Base-by-base conservation (phyloP, 495 filamentous ascomycete genomes). In the Neurospora sp. region DNA sequence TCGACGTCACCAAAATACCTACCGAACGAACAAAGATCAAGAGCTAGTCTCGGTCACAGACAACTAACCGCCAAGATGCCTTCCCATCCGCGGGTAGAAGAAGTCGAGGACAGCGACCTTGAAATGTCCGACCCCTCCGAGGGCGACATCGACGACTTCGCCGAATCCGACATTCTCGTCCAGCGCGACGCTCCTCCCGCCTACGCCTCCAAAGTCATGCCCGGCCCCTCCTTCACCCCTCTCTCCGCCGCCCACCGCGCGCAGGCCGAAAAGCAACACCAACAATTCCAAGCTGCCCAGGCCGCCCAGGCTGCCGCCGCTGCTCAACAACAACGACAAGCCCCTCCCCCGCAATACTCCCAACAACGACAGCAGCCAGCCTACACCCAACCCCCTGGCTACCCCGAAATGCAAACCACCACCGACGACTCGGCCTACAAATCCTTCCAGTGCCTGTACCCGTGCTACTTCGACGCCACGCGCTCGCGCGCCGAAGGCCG, bases 401-500 rank as follows among this genome's bases (percentile, higher is more conserved):
- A 77, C 76, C 81, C 78, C 69, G 78, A 77, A 46, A 83, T 82
- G 74, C 77, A 75, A 6, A 84, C 80, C 75, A 81, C 81, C 40
- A 81, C 78, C 73, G 85, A 90, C 77, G 83, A 87, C 70, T 80
- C 86, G 62, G 84, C 89, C 76, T 94, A 91, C 83, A 92, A 91
- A 76, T 80, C 89, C 79, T 96, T 86, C 84, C 92, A 95, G 82
- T 96, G 93, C 82, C 87, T 99, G 31, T 99, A 98, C 85, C 95
- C 96, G 0, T 75, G 98, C 72, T 98, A 99, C 85, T 99, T 98
- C 81, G 95, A 98, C 83, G 85, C 84, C 72, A 84, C 84, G 6
- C 91, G 95, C 54, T 87, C 89, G 12, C 91, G 94, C 70, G 88
- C 89, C 37, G 84, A 94, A 73, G 96, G 96, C 39, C 89, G 96